A percentile compares a stretch with the other conserved stretches of the same genome.
Evolutionary conservation across 75 land plant genomes (phyloP).

Genomic region (Sequoiadendron giganteum): DNA sequence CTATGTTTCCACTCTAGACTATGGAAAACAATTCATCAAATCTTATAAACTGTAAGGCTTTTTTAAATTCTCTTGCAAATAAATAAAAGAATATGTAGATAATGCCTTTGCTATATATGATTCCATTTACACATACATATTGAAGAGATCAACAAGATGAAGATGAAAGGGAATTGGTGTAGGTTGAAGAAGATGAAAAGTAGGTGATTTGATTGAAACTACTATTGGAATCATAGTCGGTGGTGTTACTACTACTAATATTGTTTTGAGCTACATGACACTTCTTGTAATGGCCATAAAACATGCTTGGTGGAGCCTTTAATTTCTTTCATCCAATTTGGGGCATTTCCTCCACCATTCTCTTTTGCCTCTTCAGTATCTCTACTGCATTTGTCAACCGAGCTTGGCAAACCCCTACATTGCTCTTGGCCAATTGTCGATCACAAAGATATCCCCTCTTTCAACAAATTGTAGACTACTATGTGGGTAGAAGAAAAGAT

Average conservation of each 20-base stretch:
- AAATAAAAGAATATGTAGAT: not conserved
- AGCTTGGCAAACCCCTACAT: slow-evolving; percentile 13
- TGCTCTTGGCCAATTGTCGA: slow-evolving; percentile 33
- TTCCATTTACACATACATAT: not conserved
- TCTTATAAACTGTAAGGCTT: not conserved
- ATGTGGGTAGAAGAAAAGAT: too few species aligned
- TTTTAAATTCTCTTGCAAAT: not conserved
- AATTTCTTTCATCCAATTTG: slow-evolving; percentile 35
- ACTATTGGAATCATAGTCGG: not conserved
- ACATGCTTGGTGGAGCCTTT: slow-evolving; percentile 47
- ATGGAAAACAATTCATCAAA: not conserved
- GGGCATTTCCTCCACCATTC: slow-evolving; percentile 42
- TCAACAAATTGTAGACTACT: too few species aligned
- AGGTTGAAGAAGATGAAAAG: not conserved
- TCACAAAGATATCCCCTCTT: not conserved
- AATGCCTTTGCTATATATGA: not conserved
- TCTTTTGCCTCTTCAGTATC: slow-evolving; percentile 36
- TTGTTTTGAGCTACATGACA: slow-evolving; percentile 4
- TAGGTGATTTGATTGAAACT: not conserved
- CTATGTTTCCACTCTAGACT: not conserved
- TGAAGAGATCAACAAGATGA: not conserved
- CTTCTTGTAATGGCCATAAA: slow-evolving; percentile 54
- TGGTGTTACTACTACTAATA: not conserved
- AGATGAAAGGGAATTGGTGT: not conserved
- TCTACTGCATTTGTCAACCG: slow-evolving; percentile 19